Percentiles rank a stretch among this genome's conserved stretches.
phyloP scores from a whole-genome alignment of 257 asterid species.

The Fraxinus quadrangulata region DNA sequence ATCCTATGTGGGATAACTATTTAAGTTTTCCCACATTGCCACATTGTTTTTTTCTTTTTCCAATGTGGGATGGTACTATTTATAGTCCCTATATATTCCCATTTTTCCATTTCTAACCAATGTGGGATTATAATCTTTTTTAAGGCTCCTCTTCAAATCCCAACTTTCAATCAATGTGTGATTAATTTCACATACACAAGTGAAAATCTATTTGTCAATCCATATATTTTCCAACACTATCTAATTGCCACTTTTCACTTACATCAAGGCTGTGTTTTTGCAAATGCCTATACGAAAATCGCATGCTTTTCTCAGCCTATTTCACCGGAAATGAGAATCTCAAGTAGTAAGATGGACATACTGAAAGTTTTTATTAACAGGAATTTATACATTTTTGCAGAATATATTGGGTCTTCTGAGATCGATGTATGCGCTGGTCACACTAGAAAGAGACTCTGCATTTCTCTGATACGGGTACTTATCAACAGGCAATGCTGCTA shows the following conservation, averaged over 20 bases:
- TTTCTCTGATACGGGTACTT: slow-evolving; percentile 87
- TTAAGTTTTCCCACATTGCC: too few species aligned
- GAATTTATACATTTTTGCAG: slow-evolving; percentile 40
- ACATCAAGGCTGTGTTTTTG: neutral
- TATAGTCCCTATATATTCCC: too few species aligned
- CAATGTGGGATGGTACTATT: too few species aligned
- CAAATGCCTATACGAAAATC: neutral
- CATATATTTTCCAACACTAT: too few species aligned
- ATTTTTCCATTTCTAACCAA: too few species aligned
- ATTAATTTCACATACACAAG: too few species aligned
- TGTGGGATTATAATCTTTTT: too few species aligned
- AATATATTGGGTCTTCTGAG: slow-evolving; percentile 66
- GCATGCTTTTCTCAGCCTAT: neutral
- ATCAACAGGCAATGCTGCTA: slow-evolving; percentile 57
- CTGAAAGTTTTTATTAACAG: neutral
- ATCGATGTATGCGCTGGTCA: slow-evolving; percentile 63
- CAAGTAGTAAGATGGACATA: neutral
- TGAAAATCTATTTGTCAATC: too few species aligned
- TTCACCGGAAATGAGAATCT: neutral
- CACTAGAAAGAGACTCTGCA: slow-evolving; percentile 82
- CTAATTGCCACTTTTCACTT: neutral
- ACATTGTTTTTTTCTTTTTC: too few species aligned
- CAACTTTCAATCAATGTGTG: too few species aligned
- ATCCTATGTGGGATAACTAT: too few species aligned
- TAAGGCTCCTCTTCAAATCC: too few species aligned